phyloP scores from a whole-genome alignment of 2,329 filamentous ascomycete species.

The Balansia obtecta region DNA sequence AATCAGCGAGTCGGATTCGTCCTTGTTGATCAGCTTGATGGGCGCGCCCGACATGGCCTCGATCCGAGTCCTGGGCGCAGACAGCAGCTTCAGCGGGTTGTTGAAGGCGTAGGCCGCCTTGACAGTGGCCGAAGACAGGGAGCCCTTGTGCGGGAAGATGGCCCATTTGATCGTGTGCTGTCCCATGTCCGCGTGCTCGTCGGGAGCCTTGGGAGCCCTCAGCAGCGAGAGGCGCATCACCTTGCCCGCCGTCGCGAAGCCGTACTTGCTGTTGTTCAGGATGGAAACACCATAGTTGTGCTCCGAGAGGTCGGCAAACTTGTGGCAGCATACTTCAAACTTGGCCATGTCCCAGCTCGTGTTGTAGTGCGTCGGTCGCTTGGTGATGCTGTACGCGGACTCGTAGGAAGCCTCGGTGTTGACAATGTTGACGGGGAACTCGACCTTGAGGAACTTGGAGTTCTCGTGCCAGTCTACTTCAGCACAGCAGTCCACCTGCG shows the following conservation, averaged over 20 bases:
- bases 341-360: conserved; percentile 96
- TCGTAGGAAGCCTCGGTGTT: conserved; percentile 94
- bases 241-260: conserved; percentile 81
- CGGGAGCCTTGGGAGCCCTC: conserved; percentile 81
- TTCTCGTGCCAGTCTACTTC: conserved; percentile 96
- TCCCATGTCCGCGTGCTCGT: conserved; percentile 91
- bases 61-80: conserved; percentile 15
- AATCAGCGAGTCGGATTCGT: conserved; percentile 48
- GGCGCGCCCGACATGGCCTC: conserved; percentile 25
- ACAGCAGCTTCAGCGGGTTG: conserved; percentile 48
- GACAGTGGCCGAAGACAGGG: conserved; percentile 60
- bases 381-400: conserved; percentile 82
- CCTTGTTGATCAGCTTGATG: conserved; percentile 53
- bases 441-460: conserved; percentile 97
- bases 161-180: conserved; percentile 79
- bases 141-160: conserved; percentile 71
- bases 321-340: conserved; percentile 93
- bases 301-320: conserved; percentile 84
- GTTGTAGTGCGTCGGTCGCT: conserved; percentile 93
- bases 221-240: conserved; percentile 82
- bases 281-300: conserved; percentile 83
- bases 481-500: conserved; percentile 64
- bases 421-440: conserved; percentile 85
- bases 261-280: conserved; percentile 91
- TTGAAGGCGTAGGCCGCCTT: conserved; percentile 86